Evolutionary conservation across 2,329 filamentous ascomycete genomes (phyloP), one percentile per base, ranked within the genome.

Genomic region (Aspergillus sp.): DNA sequence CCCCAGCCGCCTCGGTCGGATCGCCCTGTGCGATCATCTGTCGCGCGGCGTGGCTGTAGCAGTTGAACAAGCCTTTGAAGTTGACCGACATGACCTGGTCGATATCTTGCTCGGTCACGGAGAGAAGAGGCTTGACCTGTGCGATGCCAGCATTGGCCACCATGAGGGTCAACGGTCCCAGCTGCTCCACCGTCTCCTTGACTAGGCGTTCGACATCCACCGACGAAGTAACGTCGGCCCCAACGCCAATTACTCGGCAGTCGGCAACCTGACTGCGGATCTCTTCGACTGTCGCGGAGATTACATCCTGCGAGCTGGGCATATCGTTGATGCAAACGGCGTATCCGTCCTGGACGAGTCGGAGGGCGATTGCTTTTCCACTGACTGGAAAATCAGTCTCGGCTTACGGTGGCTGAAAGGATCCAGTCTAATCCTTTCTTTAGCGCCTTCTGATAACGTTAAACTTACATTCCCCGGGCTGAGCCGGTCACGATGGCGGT

Each of bases 251-350:
- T 2, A 86, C 80, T 25, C 22, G 38, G 31, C 28, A 11, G 7
- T 11, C 31, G 7, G 43, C 31, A n/a, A 47, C 41, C 23, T 22
- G 17, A 3, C 25, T 22, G n/a, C 31, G 31, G 51, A 70, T 59
- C 19, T 68, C 68, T 22, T 61, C 46, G 3, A 70, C 67, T 7
- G 83, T 79, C 23, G 83, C 79, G 55, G 87, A 82, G 62, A 85
- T 84, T 1, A 77, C 82, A 4, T 80, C 66, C 54, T 81, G 74
- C 64, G 88, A 85, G 15, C 82, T 78, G 30, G 78, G 65, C 17
- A 90, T 77, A 66, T 90, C 88, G 70, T 89, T 90, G 65, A 91
- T 78, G 69, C 86, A 88, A 54, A 91, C 79, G 66, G 87, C 81
- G 75, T 90, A 91, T 57, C 88, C 88, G 64, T 90, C 88, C 23